Percentiles rank a stretch among this genome's conserved stretches.
Evolutionary conservation across 1,284 basidiomycete genomes (phyloP).

Genomic region (Anthracocystis panici-leucophaei): DNA sequence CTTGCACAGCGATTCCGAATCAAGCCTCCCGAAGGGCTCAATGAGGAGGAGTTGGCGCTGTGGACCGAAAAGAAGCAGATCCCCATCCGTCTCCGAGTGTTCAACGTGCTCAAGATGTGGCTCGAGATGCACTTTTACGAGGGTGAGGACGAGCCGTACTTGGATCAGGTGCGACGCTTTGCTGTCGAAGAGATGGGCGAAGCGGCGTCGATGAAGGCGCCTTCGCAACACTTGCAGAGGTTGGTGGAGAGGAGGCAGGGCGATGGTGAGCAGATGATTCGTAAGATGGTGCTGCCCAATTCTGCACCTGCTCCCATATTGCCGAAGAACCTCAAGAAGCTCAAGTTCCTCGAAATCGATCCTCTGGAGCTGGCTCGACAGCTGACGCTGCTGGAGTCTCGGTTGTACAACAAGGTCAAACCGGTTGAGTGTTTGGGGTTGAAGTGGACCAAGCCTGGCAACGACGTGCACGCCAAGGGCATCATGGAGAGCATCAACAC

Average conservation of each 20-base stretch:
- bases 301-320: conserved; percentile 76
- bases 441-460: conserved; percentile 68
- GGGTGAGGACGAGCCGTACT: conserved; percentile 67
- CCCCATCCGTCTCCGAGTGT: conserved; percentile 76
- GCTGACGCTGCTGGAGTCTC: conserved; percentile 90
- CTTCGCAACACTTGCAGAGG: conserved; percentile 67
- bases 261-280: conserved; percentile 58
- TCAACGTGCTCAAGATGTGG: conserved; percentile 71
- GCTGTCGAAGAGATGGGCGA: conserved; percentile 66
- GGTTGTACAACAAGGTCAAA: conserved; percentile 86
- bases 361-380: conserved; percentile 92
- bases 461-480: conserved; percentile 74
- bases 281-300: conserved; percentile 63
- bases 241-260: conserved; percentile 68
- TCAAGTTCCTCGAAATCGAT: conserved; percentile 89
- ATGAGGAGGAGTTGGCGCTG: conserved; percentile 77
- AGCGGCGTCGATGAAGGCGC: conserved; percentile 47
- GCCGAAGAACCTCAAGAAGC: conserved; percentile 80
- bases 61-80: conserved; percentile 92
- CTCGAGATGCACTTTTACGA: conserved; percentile 70
- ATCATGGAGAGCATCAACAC: conserved; percentile 91
- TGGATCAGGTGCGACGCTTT: conserved; percentile 68
- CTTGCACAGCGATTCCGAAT: conserved; percentile 87
- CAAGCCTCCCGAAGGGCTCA: conserved; percentile 79
- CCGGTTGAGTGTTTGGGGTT: conserved; percentile 86